Evolutionary conservation across 2,329 filamentous ascomycete genomes (phyloP).

Genomic region (Coleophoma eucalyptorum): DNA sequence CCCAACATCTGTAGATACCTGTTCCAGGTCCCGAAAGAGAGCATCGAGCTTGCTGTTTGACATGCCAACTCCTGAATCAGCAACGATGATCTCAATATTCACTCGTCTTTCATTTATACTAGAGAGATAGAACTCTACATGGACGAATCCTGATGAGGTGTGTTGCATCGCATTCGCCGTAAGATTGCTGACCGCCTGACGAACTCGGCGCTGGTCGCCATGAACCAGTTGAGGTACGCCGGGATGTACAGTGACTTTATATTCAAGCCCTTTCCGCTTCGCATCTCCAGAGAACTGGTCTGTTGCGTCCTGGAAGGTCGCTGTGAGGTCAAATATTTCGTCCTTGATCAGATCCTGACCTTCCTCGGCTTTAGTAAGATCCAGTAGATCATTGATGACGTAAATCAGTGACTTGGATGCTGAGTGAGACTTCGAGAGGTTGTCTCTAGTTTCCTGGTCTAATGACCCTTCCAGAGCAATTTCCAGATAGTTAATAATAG

Average conservation of each 20-base stretch:
- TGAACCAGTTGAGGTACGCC: constrained; percentile 68
- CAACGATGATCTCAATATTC: constrained; percentile 69
- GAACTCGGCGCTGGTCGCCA: constrained; percentile 75
- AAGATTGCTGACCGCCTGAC: constrained; percentile 79
- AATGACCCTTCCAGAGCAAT: constrained; percentile 80
- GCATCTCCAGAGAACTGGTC: constrained; percentile 72
- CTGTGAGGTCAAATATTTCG: constrained; percentile 70
- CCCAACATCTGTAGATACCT: constrained; percentile 46
- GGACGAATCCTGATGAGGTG: constrained; percentile 64
- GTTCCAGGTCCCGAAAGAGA: constrained; percentile 54
- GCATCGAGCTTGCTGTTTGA: constrained; percentile 53
- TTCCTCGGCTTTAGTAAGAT: constrained; percentile 84
- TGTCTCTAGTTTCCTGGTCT: constrained; percentile 80
- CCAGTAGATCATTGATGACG: constrained; percentile 87
- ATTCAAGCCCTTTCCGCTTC: constrained; percentile 69
- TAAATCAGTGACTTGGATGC: constrained; percentile 91
- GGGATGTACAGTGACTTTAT: constrained; percentile 63
- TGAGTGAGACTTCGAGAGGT: constrained; percentile 79
- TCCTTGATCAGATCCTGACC: constrained; percentile 76
- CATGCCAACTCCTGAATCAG: constrained; percentile 75
- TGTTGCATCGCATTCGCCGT: constrained; percentile 83
- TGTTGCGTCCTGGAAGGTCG: constrained; percentile 73
- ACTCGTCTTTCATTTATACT: constrained; percentile 49
- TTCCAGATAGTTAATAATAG: constrained; percentile 92
- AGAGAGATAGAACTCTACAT: constrained; percentile 64